Base-by-base conservation (phyloP, 78 protist species). In the Dictyostelium capitatum region DNA sequence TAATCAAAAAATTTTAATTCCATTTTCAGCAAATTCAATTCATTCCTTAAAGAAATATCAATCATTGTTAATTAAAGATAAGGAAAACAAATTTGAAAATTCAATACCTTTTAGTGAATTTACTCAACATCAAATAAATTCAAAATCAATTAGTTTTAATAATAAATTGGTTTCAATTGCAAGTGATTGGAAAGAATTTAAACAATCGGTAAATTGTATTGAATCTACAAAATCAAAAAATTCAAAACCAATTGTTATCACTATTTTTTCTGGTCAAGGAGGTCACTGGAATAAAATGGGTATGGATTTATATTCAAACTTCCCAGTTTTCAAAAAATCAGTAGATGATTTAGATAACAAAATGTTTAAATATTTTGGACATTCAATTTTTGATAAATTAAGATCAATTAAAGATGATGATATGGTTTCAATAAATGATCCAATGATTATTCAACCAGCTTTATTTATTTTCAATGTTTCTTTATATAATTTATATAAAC, bases 241-340 rank as follows among this genome's bases (percentile, higher is more conserved):
- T 6, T 3, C 19, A 79, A 10, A 25, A 4, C 19, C 75, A 65
- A 57, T 32, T 65, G 82, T 56, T 59, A 30, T 59, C 20, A 23
- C 23, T 59, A 30, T 59, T 10, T 59, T 59, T 59, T 59, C 19
- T 59, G 95, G 95, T 3, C 95, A 90, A 82, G 95, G 95, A 10
- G 73, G 89, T 15, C 95, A 90, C 37, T 90, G 79, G 65, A 67
- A 12, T 28, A 20, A 10, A 59, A 90, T 90, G 95, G 87, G 74
- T 25, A 17, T 28, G 59, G 54, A 80, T 10, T 32, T 90, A 2
- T 79, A 89, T 17, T 5, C 62, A 6, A 53, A 43, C 20, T 37
- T 56, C 6, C 57, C 79, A 20, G 41, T 77, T 4, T 89, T 54
- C 28, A 43, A 50, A n/a, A 14, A 64, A 10, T 30, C 67, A 32